Evolutionary conservation across 2,329 filamentous ascomycete genomes (phyloP), one percentile per base, ranked within the genome.

Genomic region (Davidsoniella neocaledoniae): DNA sequence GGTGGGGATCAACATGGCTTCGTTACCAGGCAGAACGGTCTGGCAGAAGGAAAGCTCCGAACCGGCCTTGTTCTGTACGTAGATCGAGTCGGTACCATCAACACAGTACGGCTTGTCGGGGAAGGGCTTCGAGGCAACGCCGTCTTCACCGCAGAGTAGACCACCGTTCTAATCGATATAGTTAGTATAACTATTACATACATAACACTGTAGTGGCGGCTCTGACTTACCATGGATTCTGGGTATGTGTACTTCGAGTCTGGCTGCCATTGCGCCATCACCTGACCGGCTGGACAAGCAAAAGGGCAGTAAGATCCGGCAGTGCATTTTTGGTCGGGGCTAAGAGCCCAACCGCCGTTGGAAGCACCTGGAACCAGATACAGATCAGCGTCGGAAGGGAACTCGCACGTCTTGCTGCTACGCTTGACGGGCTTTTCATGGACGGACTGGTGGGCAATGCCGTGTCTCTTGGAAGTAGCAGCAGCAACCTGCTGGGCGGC

Each of bases 1-100:
- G n/a, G 82, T 88, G 14, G 83, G 82, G 58, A 87, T 87, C 56
- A 87, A 69, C 83, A 88, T 88, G 54, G 80, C 80, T 66, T 88
- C 83, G 58, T 86, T 81, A 46, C 83, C 83, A 16, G 83, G 83
- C 54, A 87, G 65, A 12, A 86, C 80, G 4, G 83, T 88, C 64
- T 88, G 83, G 64, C 83, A 88, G 64, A 83, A 85, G 2, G 83
- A 76, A 49, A 86, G 73, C 12, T 71, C 59, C 36, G 68, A 66
- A 42, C 74, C 72, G 54, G 73, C 75, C 56, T 79, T 78, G 67
- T 86, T 88, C 54, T 77, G 68, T 36, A 73, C 83, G 51, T 70
- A 67, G 49, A 88, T 71, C 6, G 76, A 61, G 41, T 80, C 81
- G 17, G 76, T 76, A 43, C 83, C 83, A 39, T 77, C 68, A 46